These are phyloP conservation scores for Pseudocercospora eumusae DNA, from an alignment of 2,329 filamentous ascomycete genomes.

Conservation along the genomic window DNA sequence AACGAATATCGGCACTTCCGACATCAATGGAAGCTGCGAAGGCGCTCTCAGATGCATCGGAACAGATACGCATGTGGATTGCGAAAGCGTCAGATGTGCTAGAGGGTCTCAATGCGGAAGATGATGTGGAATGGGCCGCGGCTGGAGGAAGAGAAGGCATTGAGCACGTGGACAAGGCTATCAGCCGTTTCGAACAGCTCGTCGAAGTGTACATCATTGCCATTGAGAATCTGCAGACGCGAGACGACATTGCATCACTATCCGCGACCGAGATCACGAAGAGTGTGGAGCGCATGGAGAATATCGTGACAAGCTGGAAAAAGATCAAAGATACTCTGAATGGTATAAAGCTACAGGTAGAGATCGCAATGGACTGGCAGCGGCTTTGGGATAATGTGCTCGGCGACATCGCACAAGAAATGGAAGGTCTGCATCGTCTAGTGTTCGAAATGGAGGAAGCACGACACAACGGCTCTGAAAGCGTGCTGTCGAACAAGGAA, in stretches of 20 bases:
- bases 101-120: slow-evolving; percentile 84
- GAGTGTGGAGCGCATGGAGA: slow-evolving; percentile 86
- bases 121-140: slow-evolving; percentile 94
- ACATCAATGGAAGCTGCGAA: slow-evolving; percentile 81
- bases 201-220: slow-evolving; percentile 90
- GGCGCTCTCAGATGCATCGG: slow-evolving; percentile 80
- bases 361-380: slow-evolving; percentile 98
- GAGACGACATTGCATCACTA: slow-evolving; percentile 72
- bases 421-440: slow-evolving; percentile 73
- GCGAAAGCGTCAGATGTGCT: slow-evolving; percentile 88
- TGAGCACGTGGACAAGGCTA: slow-evolving; percentile 67
- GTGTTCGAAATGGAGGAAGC: slow-evolving; percentile 99
- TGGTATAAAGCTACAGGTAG: slow-evolving; percentile 83
- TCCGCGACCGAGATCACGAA: slow-evolving; percentile 69
- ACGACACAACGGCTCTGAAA: slow-evolving; percentile 75
- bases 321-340: slow-evolving; percentile 76
- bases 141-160: slow-evolving; percentile 83
- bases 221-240: slow-evolving; percentile 86
- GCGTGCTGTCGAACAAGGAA: slow-evolving; percentile 54
- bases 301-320: slow-evolving; percentile 79
- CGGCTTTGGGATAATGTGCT: slow-evolving; percentile 93
- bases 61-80: slow-evolving; percentile 94
- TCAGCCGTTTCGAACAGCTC: slow-evolving; percentile 80
- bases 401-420: slow-evolving; percentile 88
- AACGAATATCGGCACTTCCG: slow-evolving; percentile 79